Evolutionary conservation across 148 eudicot species (phyloP).

Genomic region (Chenopodium suecicum): DNA sequence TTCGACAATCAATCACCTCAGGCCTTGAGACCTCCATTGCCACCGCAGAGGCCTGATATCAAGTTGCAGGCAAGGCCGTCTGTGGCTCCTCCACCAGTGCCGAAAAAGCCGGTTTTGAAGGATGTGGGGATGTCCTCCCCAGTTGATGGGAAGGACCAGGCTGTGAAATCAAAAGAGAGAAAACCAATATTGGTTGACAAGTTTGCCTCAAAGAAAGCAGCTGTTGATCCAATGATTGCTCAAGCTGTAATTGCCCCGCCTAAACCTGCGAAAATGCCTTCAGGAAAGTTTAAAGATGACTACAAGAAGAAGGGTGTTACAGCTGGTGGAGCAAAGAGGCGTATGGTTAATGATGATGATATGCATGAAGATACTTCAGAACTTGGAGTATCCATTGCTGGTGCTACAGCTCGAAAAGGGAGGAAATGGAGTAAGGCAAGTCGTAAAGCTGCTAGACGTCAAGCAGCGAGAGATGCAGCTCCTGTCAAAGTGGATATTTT

Average conservation of each 20-base stretch:
- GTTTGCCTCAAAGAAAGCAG: slow-evolving; percentile 70
- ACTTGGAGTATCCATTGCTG: slow-evolving; percentile 63
- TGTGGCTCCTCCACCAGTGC: slow-evolving; percentile 55
- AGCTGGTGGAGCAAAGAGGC: slow-evolving; percentile 64
- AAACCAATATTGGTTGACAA: slow-evolving; percentile 91
- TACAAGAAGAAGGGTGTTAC: slow-evolving; percentile 61
- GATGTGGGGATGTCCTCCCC: slow-evolving; percentile 65
- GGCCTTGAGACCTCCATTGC: slow-evolving; percentile 46
- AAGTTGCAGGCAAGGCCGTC: slow-evolving; percentile 74
- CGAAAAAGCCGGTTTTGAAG: slow-evolving; percentile 62
- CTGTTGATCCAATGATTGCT: slow-evolving; percentile 64
- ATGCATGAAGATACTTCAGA: slow-evolving; percentile 72
- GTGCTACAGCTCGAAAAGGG: slow-evolving; percentile 69
- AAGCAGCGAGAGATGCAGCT: slow-evolving; percentile 88
- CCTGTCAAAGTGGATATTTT: slow-evolving; percentile 85
- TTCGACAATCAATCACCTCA: slow-evolving; percentile 35
- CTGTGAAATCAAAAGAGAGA: slow-evolving; percentile 49
- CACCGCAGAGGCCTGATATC: slow-evolving; percentile 59
- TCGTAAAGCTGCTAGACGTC: slow-evolving; percentile 87
- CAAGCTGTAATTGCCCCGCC: slow-evolving; percentile 76
- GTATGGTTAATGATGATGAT: slow-evolving; percentile 43
- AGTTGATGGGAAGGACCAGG: slow-evolving; percentile 33
- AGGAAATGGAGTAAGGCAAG: slow-evolving; percentile 94
- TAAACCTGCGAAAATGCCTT: slow-evolving; percentile 54
- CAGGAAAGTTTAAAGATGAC: slow-evolving; percentile 65